Evolutionary conservation across 345 rosid genomes (phyloP), one percentile per base, ranked within the genome.

Genomic region (Salix exigua): DNA sequence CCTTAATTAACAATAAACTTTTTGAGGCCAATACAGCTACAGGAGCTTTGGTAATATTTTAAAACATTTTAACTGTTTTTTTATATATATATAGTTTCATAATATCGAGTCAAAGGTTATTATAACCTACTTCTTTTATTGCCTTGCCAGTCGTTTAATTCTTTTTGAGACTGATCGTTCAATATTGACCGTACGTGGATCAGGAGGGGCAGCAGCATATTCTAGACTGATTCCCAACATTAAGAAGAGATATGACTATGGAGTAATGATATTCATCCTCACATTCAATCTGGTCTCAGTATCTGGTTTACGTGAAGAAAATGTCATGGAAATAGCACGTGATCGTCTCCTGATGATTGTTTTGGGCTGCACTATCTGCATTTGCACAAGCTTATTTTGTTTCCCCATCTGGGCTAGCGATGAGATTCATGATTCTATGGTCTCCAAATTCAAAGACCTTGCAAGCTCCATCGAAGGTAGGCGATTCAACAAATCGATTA

Each of bases 361-460:
- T 26, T 78, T 93, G 83, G 99, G 99, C 50, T 94, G 91, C 77
- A 71, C 40, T 2, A 73, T 87, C 82, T 90, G 94, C 84, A 82
- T 93, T 66, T 85, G 82, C 53, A 81, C 75, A 16, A 88, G 88
- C 85, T 81, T 95, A 42, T 81, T 90, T 28, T 51, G 93, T 30
- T 91, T 88, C 21, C 99, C 97, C 17, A 86, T 88, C 1, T 93
- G 99, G 99, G 93, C 97, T 31, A 78, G 99, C 35, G 96, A 95
- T 60, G 97, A 95, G 79, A 94, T 96, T 75, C 98, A 93, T 40
- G 75, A 79, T 44, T 89, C 92, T 23, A 55, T 86, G 9, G 81
- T 82, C 83, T 83, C 96, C 46, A 87, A 85, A 74, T 91, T 89
- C 55, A 73, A 87, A 69, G 71, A 78, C 38, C 89, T 95, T 42